These are phyloP conservation scores for Podaxis rugospora DNA, from an alignment of 768 basidiomycete species.

Conservation along the genomic window DNA sequence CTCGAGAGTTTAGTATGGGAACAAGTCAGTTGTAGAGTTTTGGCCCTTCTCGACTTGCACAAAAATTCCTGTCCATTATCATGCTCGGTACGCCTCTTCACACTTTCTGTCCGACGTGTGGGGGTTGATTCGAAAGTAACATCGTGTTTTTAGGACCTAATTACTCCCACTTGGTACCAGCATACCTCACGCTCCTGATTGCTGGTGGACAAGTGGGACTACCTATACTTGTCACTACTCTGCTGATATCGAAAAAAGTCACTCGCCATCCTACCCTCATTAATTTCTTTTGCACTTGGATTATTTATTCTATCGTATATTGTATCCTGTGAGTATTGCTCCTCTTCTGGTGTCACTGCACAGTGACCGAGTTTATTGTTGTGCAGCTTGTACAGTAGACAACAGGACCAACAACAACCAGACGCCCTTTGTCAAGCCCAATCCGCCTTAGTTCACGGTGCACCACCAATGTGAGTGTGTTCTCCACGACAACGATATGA, in stretches of 20 bases:
- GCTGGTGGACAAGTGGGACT: conserved; percentile 50
- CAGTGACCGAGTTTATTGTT: background rate
- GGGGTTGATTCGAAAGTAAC: background rate
- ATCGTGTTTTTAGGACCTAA: conserved; percentile 7
- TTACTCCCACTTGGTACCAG: conserved; percentile 25
- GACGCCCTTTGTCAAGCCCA: conserved; percentile 42
- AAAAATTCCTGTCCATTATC: background rate
- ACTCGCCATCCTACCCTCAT: conserved; percentile 47
- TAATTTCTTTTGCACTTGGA: conserved; percentile 56
- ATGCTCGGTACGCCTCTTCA: background rate
- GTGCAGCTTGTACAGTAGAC: conserved; percentile 13
- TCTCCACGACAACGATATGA: background rate
- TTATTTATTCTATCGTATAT: conserved; percentile 48
- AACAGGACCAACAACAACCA: conserved; percentile 18
- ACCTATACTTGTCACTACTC: conserved; percentile 43
- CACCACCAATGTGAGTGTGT: conserved; percentile 45
- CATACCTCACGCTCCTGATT: conserved; percentile 44
- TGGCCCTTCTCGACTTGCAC: background rate
- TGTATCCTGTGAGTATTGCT: conserved; percentile 42
- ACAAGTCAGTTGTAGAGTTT: background rate
- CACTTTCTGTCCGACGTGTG: background rate
- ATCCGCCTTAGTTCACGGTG: conserved; percentile 48
- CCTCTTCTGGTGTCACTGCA: background rate
- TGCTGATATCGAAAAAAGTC: conserved; percentile 35
- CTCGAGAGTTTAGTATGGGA: conserved; percentile 7